Evolutionary conservation across 345 rosid species (phyloP), one percentile per base, ranked within the genome.

Genomic region (Acer negundo): DNA sequence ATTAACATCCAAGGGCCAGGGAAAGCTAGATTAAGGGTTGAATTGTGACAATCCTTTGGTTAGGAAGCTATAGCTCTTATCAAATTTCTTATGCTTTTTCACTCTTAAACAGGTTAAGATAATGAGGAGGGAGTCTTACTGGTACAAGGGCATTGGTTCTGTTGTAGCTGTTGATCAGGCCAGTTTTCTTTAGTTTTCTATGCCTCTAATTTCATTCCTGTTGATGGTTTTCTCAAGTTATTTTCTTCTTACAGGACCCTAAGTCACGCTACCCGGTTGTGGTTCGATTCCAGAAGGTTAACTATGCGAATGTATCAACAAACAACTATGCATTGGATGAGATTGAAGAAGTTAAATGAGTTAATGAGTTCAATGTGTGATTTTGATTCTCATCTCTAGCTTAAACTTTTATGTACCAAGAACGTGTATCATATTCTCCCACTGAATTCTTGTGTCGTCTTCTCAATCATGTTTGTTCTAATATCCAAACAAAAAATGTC

Each of bases 281-380:
- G 83, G 98, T 95, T 80, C 89, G 97, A 80, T 93, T 95, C 85
- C 56, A 88, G 71, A 95, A 95, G 78, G 97, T 95, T 77, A 92
- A 95, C 76, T 92, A 91, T 69, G 98, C 94, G 3, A 95, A 90
- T 84, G 90, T 95, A 85, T 95, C 97, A 17, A 95, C 98, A 64
- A 95, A 95, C 89, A 93, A 93, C 89, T 95, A 93, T 19, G 93
- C 97, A 24, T 80, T 95, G 94, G 97, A 93, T 77, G 98, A 93
- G 86, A 86, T 93, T 23, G 92, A 78, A 73, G 97, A 91, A 86
- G 87, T 89, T 35, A 81, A 90, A 89, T 87, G 85, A 87, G 72
- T 75, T 22, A 17, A 20, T 62, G n/a, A n/a, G n/a, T n/a, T n/a
- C n/a, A n/a, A n/a, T n/a, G n/a, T 58, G 80, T 79, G 76, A 28